Percentiles rank a stretch among this genome's conserved stretches.
Conservation (phyloP, 768 basidiomycete species). For the Calvatia gigantea region DNA sequence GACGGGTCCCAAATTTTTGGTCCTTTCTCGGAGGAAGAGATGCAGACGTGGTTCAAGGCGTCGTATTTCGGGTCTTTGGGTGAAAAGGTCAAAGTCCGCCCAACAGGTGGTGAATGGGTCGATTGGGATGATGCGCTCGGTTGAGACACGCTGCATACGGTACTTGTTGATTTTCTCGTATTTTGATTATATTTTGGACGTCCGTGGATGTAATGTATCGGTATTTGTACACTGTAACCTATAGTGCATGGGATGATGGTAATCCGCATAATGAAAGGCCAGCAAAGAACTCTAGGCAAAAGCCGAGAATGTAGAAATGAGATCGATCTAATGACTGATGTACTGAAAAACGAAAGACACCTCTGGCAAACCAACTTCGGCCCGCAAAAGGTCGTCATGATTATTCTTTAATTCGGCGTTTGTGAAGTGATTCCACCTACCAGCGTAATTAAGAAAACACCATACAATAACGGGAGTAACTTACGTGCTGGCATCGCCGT, state of each 20-base stretch:
- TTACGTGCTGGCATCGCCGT: constrained; percentile 97
- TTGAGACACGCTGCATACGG: constrained; percentile 23
- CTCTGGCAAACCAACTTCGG: constrained; percentile 78
- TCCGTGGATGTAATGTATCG: constrained; percentile 11
- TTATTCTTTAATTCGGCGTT: constrained; percentile 85
- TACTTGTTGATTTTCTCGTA: neutral
- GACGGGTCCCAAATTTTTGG: constrained; percentile 60
- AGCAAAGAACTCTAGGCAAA: constrained; percentile 2
- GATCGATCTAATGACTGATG: constrained; percentile 68
- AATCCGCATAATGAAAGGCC: constrained; percentile 2
- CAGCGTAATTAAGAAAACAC: neutral
- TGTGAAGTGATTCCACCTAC: constrained; percentile 96
- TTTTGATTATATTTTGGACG: constrained; percentile 9
- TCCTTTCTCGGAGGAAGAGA: constrained; percentile 77
- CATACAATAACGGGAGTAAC: constrained; percentile 30
- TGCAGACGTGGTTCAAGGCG: constrained; percentile 77
- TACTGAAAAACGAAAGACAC: constrained; percentile 98
- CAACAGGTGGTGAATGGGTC: constrained; percentile 67
- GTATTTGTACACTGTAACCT: constrained; percentile 15
- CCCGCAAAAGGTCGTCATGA: constrained; percentile 92
- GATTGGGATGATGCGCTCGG: constrained; percentile 65
- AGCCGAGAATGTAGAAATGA: neutral
- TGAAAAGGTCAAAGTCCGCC: constrained; percentile 74
- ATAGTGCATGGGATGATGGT: constrained; percentile 14
- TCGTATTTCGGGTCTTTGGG: constrained; percentile 77